These are phyloP conservation scores for Perkinsela sp. DNA, from an alignment of 208 protist genomes.

Conservation along the genomic window DNA sequence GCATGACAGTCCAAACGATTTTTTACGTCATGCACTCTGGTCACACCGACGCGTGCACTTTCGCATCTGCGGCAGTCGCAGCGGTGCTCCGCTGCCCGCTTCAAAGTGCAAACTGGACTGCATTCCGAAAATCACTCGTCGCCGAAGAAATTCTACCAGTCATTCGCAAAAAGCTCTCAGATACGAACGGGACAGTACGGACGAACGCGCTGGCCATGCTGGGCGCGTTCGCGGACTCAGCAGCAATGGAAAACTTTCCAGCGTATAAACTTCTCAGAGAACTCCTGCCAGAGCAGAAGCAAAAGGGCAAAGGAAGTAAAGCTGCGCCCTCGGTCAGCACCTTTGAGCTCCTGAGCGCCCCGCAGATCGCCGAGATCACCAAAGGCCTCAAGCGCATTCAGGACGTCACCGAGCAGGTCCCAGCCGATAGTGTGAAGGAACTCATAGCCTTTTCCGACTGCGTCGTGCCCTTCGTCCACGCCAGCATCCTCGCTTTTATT, in stretches of 20 bases:
- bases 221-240: background rate
- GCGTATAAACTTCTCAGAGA: background rate
- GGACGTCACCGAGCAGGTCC: background rate
- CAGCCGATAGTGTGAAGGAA: background rate
- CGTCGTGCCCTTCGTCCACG: background rate
- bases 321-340: background rate
- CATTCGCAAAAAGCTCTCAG: background rate
- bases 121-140: background rate
- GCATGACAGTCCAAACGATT: background rate
- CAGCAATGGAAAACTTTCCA: background rate
- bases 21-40: background rate
- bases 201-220: background rate
- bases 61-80: background rate
- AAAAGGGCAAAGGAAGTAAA: background rate
- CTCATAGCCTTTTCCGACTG: background rate
- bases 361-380: background rate
- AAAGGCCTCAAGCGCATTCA: background rate
- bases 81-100: background rate
- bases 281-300: background rate
- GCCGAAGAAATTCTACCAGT: background rate
- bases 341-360: background rate
- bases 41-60: background rate
- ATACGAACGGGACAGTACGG: background rate
- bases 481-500: background rate
- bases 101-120: background rate